phyloP scores from a whole-genome alignment of 257 asterid genomes.

The Ocimum tenuiflorum region DNA sequence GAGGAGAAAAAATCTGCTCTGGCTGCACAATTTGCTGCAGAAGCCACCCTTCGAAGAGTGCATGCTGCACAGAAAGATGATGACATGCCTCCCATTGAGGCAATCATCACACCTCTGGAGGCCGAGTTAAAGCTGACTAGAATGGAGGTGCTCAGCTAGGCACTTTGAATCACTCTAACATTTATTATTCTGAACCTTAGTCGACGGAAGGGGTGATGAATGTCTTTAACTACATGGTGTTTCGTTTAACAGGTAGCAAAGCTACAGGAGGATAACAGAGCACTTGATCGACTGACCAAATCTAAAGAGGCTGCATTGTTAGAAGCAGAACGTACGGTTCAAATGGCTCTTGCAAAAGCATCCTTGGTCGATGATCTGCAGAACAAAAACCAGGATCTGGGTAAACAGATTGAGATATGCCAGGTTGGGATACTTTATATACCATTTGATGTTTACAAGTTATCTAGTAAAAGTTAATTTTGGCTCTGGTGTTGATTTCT shows the following conservation, averaged over 20 bases:
- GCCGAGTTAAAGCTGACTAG: constrained; percentile 87
- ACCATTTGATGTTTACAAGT: constrained; percentile 11
- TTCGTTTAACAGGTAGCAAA: constrained; percentile 55
- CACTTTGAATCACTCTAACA: constrained; percentile 11
- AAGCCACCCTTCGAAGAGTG: constrained; percentile 92
- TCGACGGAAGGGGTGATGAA: background rate
- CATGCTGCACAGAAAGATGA: constrained; percentile 94
- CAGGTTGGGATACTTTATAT: constrained; percentile 51
- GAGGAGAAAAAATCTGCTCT: constrained; percentile 80
- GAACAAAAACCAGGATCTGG: constrained; percentile 77
- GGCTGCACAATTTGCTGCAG: constrained; percentile 93
- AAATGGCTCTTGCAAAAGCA: constrained; percentile 83
- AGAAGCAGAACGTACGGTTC: constrained; percentile 80
- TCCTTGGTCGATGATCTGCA: constrained; percentile 84
- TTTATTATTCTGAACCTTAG: constrained; percentile 7
- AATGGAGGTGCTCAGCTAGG: constrained; percentile 48
- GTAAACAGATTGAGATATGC: constrained; percentile 84
- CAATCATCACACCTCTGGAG: constrained; percentile 82
- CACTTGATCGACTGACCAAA: constrained; percentile 82
- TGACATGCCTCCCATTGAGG: constrained; percentile 94
- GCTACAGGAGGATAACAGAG: constrained; percentile 86
- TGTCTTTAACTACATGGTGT: background rate
- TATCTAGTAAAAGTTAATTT: background rate
- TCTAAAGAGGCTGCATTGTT: constrained; percentile 90
- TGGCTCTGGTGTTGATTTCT: constrained; percentile 20